Evolutionary conservation across 305 asterid species (phyloP), one percentile per base, ranked within the genome.

Genomic region (Stenogyne calaminthoides): DNA sequence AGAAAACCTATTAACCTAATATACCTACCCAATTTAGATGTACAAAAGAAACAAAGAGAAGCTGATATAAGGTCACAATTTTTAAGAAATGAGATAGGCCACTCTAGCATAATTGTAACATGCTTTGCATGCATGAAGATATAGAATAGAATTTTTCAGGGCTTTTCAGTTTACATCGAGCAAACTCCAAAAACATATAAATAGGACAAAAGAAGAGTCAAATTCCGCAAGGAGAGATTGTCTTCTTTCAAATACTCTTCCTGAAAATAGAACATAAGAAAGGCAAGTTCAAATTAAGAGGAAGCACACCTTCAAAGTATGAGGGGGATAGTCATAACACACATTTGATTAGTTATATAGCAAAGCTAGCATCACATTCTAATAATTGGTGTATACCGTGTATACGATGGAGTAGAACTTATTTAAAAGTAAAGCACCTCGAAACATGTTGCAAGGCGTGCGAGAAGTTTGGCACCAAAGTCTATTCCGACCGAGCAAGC

Each of bases 401-500:
- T 12, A 15, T 54, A 52, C 55, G 36, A 60, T 64, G 34, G 60
- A 69, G 6, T 39, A 46, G 51, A 52, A 70, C 18, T 69, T 67
- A 64, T 63, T 40, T 65, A 29, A 47, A 59, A 60, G 74, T 52
- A 63, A 83, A 34, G 70, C 66, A 95, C 99, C 99, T 92, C 97
- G 75, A 89, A 95, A 73, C 84, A 79, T 74, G 84, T 84, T 69
- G 98, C 99, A 70, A 92, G 84, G 56, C 89, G 72, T 58, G 91
- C 91, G 79, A 95, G 91, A 81, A 92, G 88, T 79, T 92, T 89
- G 75, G 96, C 99, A 80, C 99, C 96, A 76, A 95, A 89, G 81
- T 90, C 99, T 52, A 90, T 82, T 74, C 99, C 99, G 79, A 89
- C 92, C 78, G 52, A 78, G 77, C 96, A 85, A 72, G 98, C 82